phyloP scores from a whole-genome alignment of 2,329 filamentous ascomycete genomes.

The Epichloe glyceriae region DNA sequence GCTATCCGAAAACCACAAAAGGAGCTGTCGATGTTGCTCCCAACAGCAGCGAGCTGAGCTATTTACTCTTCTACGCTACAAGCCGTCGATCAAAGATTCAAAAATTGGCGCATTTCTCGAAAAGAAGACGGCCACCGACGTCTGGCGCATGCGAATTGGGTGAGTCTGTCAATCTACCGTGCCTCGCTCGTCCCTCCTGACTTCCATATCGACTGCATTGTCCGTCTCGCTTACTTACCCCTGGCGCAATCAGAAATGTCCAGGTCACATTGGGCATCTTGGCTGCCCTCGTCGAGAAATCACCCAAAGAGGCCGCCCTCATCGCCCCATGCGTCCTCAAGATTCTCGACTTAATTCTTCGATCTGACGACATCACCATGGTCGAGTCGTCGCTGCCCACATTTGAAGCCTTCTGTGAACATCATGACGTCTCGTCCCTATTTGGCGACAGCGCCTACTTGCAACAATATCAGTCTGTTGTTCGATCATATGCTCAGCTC shows the following conservation, averaged over 20 bases:
- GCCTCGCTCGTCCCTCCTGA: neutral
- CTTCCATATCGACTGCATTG: neutral
- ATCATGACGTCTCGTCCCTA: constrained; percentile 77
- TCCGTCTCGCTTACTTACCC: neutral
- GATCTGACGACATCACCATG: constrained; percentile 80
- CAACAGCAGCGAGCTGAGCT: constrained; percentile 92
- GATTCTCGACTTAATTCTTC: constrained; percentile 70
- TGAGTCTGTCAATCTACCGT: constrained; percentile 29
- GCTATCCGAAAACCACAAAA: constrained; percentile 87
- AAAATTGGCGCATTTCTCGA: constrained; percentile 93
- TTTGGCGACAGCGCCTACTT: constrained; percentile 78
- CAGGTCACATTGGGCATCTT: constrained; percentile 92
- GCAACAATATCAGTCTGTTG: constrained; percentile 68
- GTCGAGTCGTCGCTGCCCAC: constrained; percentile 79
- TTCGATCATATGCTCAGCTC: constrained; percentile 66
- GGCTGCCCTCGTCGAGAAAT: constrained; percentile 82
- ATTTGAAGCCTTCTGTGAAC: constrained; percentile 76
- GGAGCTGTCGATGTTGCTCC: constrained; percentile 86
- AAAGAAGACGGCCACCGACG: constrained; percentile 84
- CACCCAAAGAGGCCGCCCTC: constrained; percentile 77
- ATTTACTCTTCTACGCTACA: constrained; percentile 91
- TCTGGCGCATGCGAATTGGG: constrained; percentile 80
- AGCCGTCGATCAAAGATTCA: constrained; percentile 90
- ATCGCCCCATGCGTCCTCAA: constrained; percentile 77
- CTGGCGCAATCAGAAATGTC: constrained; percentile 53